A percentile compares a stretch with the other conserved stretches of the same genome.
Conservation (phyloP, 169 alveolate genomes). For the Eimeria brunetti region DNA sequence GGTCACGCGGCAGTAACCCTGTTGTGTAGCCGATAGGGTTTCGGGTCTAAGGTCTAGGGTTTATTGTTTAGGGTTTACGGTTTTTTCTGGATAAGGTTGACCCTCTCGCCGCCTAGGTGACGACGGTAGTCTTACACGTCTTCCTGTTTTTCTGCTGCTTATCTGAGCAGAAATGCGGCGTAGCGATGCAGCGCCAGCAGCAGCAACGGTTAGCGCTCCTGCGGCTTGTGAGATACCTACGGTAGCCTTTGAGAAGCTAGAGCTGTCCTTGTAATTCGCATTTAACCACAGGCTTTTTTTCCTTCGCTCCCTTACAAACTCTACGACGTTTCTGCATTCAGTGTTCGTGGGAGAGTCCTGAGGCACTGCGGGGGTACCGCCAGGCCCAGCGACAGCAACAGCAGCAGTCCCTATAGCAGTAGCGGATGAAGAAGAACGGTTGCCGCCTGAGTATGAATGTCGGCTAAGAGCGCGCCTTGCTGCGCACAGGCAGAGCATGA, state of each 20-base stretch:
- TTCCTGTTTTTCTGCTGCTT: slow-evolving; percentile 3
- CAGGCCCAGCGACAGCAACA: slow-evolving; percentile 1
- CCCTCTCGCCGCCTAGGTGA: slow-evolving; percentile 16
- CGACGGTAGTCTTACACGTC: slow-evolving; percentile 3
- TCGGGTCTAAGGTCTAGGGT: not conserved
- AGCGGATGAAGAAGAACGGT: not conserved
- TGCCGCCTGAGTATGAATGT: not conserved
- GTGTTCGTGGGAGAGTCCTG: not conserved
- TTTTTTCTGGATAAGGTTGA: not conserved
- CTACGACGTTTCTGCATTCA: not conserved
- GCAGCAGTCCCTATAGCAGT: slow-evolving; percentile 4
- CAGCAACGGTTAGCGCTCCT: slow-evolving; percentile 37
- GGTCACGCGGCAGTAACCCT: not conserved
- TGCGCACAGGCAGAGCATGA: not conserved
- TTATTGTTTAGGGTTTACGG: not conserved
- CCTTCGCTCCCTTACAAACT: slow-evolving; percentile 31
- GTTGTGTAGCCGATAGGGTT: not conserved
- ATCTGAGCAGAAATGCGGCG: slow-evolving; percentile 3
- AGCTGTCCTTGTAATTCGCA: not conserved
- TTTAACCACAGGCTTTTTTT: not conserved
- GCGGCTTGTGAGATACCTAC: slow-evolving; percentile 30
- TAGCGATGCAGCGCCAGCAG: slow-evolving; percentile 18
- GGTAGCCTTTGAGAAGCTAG: slow-evolving; percentile 14
- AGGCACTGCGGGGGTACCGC: not conserved
- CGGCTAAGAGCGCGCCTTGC: slow-evolving; percentile 23